These are phyloP conservation scores for Apium graveolens DNA, from an alignment of 129 eudicot species.

Conservation along the genomic window DNA sequence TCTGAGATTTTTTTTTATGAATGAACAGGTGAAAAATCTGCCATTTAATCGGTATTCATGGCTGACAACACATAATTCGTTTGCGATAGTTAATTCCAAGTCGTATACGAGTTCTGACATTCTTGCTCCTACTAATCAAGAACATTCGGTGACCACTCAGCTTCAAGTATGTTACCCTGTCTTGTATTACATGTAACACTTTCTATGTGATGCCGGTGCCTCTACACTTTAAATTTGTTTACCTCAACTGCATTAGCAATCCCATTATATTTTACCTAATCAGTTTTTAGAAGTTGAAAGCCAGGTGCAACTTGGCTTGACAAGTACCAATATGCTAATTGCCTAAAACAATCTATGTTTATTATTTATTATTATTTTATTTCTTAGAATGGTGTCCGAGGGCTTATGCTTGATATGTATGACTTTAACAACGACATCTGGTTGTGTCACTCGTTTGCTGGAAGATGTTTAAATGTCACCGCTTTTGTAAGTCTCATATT, in stretches of 20 bases:
- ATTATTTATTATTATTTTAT: neutral
- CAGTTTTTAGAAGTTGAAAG: neutral
- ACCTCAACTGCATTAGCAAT: neutral
- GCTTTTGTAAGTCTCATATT: constrained; percentile 15
- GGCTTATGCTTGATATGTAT: constrained; percentile 36
- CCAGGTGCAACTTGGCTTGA: neutral
- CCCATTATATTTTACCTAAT: neutral
- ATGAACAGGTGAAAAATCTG: constrained; percentile 62
- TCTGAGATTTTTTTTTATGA: neutral
- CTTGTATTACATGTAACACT: neutral
- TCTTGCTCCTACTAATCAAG: constrained; percentile 80
- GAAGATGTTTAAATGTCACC: constrained; percentile 27
- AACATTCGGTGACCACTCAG: constrained; percentile 66
- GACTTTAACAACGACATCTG: constrained; percentile 29
- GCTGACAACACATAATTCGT: constrained; percentile 92
- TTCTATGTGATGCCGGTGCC: neutral
- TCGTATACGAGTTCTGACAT: constrained; percentile 52
- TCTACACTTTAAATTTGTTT: neutral
- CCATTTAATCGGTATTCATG: constrained; percentile 84
- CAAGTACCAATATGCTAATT: neutral
- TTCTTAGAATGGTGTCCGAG: constrained; percentile 21
- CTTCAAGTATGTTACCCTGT: constrained; percentile 35
- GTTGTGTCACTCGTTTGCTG: constrained; percentile 29
- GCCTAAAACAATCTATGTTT: neutral
- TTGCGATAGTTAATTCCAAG: constrained; percentile 48